A percentile compares a stretch with the other conserved stretches of the same genome.
phyloP scores from a whole-genome alignment of 148 eudicot genomes.

The Amaranthus cruentus region DNA sequence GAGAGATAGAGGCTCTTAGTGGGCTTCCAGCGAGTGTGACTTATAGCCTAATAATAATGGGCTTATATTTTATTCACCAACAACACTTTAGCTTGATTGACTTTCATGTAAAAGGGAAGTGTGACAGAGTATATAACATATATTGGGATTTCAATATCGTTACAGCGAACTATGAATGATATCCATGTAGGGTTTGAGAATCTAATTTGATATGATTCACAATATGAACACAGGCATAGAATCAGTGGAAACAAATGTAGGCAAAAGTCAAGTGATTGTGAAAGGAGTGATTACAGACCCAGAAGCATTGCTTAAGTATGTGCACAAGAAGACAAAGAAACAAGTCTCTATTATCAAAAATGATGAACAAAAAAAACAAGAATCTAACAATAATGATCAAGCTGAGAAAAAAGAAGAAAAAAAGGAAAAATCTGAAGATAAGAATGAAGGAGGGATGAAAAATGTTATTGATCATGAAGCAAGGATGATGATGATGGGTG shows the following conservation, averaged over 20 bases:
- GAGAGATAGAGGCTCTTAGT: too few relatives aligned
- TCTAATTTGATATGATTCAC: neutral
- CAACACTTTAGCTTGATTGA: too few relatives aligned
- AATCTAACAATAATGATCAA: conserved; percentile 27
- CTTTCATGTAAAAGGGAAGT: too few relatives aligned
- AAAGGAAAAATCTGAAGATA: conserved; percentile 27
- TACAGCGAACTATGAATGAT: neutral
- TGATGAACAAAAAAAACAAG: conserved; percentile 29
- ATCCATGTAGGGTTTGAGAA: too few relatives aligned
- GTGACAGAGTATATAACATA: neutral
- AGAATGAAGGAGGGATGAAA: conserved; percentile 15
- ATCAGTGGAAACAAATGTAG: conserved; percentile 55
- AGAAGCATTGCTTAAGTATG: conserved; percentile 34
- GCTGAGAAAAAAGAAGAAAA: conserved; percentile 31
- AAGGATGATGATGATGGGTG: neutral
- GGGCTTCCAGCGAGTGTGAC: too few relatives aligned
- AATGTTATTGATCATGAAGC: conserved; percentile 17
- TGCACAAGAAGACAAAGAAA: conserved; percentile 50
- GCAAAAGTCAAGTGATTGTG: conserved; percentile 44
- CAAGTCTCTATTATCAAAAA: conserved; percentile 44
- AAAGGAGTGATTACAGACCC: conserved; percentile 48
- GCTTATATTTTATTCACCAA: too few relatives aligned
- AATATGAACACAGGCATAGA: conserved; percentile 53
- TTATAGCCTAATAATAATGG: too few relatives aligned
- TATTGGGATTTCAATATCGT: neutral